Evolutionary conservation across 192 early-diverging fungal genomes (phyloP).

Genomic region (Linderina pennispora): DNA sequence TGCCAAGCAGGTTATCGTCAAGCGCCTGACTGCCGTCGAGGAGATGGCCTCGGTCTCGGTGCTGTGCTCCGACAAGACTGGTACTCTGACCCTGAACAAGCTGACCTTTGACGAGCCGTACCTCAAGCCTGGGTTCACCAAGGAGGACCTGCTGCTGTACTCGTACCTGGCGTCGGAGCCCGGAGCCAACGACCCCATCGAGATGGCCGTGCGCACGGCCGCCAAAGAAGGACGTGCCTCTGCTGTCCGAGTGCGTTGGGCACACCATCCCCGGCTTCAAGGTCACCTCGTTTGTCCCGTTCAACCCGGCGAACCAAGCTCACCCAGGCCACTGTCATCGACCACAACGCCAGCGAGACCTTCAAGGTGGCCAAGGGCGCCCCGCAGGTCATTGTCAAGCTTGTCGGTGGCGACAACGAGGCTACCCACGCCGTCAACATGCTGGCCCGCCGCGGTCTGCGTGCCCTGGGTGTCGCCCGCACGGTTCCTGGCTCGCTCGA

Average conservation of each 20-base stretch:
- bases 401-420: slow-evolving; percentile 76
- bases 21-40: slow-evolving; percentile 90
- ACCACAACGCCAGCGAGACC: slow-evolving; percentile 60
- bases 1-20: slow-evolving; percentile 87
- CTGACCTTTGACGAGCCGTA: slow-evolving; percentile 85
- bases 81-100: slow-evolving; percentile 87
- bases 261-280: slow-evolving; percentile 90
- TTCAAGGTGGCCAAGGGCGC: slow-evolving; percentile 94
- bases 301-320: slow-evolving; percentile 91
- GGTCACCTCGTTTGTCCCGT: slow-evolving; percentile 84
- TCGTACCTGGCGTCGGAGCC: slow-evolving; percentile 81
- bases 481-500: slow-evolving; percentile 61
- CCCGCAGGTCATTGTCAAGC: slow-evolving; percentile 83
- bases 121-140: slow-evolving; percentile 56
- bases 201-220: slow-evolving; percentile 76
- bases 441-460: slow-evolving; percentile 82
- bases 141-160: slow-evolving; percentile 74
- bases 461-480: slow-evolving; percentile 89
- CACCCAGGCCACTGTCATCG: slow-evolving; percentile 80
- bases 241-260: slow-evolving; percentile 58
- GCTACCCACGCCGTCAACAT: slow-evolving; percentile 76
- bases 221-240: slow-evolving; percentile 64
- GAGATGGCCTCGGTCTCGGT: slow-evolving; percentile 88
- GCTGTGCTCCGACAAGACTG: slow-evolving; percentile 81
- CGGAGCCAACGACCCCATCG: slow-evolving; percentile 86